Evolutionary conservation across 2,329 filamentous ascomycete species (phyloP), one percentile per base, ranked within the genome.

Genomic region (Fusarium xyrophilum): DNA sequence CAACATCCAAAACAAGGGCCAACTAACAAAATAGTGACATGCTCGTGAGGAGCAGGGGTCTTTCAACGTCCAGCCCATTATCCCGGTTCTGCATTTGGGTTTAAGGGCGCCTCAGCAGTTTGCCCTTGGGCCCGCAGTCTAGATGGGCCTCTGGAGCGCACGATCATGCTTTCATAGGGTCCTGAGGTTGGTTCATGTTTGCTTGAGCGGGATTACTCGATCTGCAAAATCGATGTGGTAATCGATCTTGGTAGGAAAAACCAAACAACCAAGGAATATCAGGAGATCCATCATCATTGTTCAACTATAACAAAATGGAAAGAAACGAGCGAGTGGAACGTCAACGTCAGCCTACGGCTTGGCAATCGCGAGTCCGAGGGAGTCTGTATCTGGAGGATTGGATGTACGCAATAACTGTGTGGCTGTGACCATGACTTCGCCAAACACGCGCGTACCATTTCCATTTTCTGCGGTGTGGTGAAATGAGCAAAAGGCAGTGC

Each of bases 301-400:
- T 60, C 15, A 52, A 43, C 14, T 39, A 50, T 39, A n/a, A 32
- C 25, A 27, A 36, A 60, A 52, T n/a, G 28, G 54, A 52, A 55
- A 50, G 52, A 53, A 63, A 52, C 35, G 48, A 57, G 47, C n/a
- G 42, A 62, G 46, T 70, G 67, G 40, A 68, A 62, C 63, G 60
- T 62, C 60, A 63, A 70, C 72, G 72, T 74, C 68, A 74, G 69
- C 72, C 63, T 48, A 63, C 38, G 60, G 60, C 67, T 72, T 72
- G 68, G 71, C 70, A 69, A 67, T 63, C 65, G 50, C 40, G 58
- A 62, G 33, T 50, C 46, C 42, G 54, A 60, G 38, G 42, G 42
- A 43, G 47, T 32, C 15, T 50, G 46, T 36, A 56, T 63, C 55
- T 57, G 36, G 40, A 60, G 33, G 33, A 57, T 61, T 43, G 33